These are phyloP conservation scores for Pleurotus tuber-regium DNA, from an alignment of 768 basidiomycete species.

Conservation along the genomic window DNA sequence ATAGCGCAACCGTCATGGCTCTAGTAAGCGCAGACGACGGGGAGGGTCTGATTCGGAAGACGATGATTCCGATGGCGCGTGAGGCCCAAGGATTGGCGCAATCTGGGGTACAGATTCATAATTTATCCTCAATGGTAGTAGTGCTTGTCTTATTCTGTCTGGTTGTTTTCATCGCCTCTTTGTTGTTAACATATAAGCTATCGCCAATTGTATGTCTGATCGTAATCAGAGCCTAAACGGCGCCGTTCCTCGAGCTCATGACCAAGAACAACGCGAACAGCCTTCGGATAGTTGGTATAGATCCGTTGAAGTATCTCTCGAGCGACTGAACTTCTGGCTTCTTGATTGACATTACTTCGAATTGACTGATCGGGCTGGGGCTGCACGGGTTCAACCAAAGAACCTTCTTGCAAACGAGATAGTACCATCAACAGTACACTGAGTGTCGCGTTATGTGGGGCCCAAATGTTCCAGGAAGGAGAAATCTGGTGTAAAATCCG, in stretches of 20 bases:
- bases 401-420: conserved; percentile 48
- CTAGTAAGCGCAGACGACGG: conserved; percentile 62
- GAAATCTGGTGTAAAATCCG: conserved; percentile 60
- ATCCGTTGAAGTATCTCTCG: conserved; percentile 42
- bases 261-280: conserved; percentile 29
- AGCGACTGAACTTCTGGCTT: conserved; percentile 28
- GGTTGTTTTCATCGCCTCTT: conserved; percentile 5
- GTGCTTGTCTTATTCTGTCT: conserved; percentile 2
- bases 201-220: conserved; percentile 27
- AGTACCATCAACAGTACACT: conserved; percentile 45
- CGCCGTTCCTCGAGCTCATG: conserved; percentile 30
- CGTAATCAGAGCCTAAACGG: conserved; percentile 26
- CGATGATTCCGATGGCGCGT: conserved; percentile 59
- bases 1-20: conserved; percentile 81
- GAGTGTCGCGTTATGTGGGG: conserved; percentile 53
- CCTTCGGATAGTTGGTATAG: conserved; percentile 47
- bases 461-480: conserved; percentile 66
- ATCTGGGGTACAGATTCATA: conserved; percentile 9
- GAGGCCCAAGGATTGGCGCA: background rate
- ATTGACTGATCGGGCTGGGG: conserved; percentile 23
- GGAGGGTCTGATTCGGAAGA: conserved; percentile 65
- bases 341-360: conserved; percentile 18
- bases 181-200: conserved; percentile 10
- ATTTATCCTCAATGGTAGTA: conserved; percentile 10
- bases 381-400: conserved; percentile 40